Conservation (phyloP, 2,329 filamentous ascomycete genomes). For the Calonectria henricotiae region DNA sequence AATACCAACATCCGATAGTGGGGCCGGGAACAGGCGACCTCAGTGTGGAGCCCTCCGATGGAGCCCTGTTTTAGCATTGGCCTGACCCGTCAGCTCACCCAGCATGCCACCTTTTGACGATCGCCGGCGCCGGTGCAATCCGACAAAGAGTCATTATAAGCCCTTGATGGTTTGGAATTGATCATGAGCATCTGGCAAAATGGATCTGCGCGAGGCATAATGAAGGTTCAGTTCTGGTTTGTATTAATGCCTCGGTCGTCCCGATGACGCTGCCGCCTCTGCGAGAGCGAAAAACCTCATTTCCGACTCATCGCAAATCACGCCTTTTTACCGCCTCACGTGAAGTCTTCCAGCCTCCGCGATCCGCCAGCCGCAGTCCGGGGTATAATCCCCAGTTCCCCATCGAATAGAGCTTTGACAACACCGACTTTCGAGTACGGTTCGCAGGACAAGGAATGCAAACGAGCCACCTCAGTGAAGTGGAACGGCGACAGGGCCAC, state of each 20-base stretch:
- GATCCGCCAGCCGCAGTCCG: slow-evolving; percentile 31
- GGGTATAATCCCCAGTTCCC: slow-evolving; percentile 34
- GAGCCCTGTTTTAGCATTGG: slow-evolving; percentile 43
- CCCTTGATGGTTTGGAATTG: slow-evolving; percentile 43
- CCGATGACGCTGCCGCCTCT: slow-evolving; percentile 22
- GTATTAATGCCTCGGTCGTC: slow-evolving; percentile 36
- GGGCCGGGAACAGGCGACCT: slow-evolving; percentile 53
- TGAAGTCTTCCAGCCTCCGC: slow-evolving; percentile 29
- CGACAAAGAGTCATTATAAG: slow-evolving; percentile 40
- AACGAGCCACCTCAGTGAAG: slow-evolving; percentile 33
- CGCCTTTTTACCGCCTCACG: slow-evolving; percentile 18
- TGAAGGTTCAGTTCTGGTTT: slow-evolving; percentile 18
- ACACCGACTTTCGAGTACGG: slow-evolving; percentile 49
- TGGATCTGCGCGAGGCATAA: slow-evolving; percentile 4
- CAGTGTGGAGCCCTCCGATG: slow-evolving; percentile 48
- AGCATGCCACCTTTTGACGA: slow-evolving; percentile 51
- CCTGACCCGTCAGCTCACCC: slow-evolving; percentile 47
- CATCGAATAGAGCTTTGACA: slow-evolving; percentile 38
- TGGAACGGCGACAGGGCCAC: slow-evolving; percentile 17
- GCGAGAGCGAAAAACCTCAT: background rate
- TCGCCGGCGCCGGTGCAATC: slow-evolving; percentile 42
- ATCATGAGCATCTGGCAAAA: slow-evolving; percentile 39
- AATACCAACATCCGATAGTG: slow-evolving; percentile 54
- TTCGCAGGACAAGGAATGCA: slow-evolving; percentile 35
- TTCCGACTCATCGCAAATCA: slow-evolving; percentile 24